Conservation (phyloP, 768 basidiomycete species). For the Lentinula guzmanii region DNA sequence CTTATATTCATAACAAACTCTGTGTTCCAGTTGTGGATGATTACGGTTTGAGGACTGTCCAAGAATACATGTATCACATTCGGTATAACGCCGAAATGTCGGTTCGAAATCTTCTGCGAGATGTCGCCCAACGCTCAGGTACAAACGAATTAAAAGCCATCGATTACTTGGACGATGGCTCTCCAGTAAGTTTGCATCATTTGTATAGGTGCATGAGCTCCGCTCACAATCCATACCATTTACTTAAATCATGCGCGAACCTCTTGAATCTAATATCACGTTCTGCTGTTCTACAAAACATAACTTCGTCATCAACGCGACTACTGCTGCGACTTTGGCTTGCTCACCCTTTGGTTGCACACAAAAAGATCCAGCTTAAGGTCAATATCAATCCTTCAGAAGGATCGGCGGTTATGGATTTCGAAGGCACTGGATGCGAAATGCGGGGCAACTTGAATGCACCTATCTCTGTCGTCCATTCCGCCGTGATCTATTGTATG, state of each 20-base stretch:
- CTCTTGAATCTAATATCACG: neutral
- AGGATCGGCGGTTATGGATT: slow-evolving; percentile 83
- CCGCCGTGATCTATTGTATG: slow-evolving; percentile 87
- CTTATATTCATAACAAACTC: slow-evolving; percentile 5
- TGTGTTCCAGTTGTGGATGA: slow-evolving; percentile 67
- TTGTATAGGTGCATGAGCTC: neutral
- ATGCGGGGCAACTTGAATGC: slow-evolving; percentile 82
- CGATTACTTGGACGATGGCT: slow-evolving; percentile 87
- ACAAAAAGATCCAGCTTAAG: slow-evolving; percentile 56
- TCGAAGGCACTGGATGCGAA: slow-evolving; percentile 77
- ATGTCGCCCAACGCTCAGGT: slow-evolving; percentile 67
- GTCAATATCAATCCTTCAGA: slow-evolving; percentile 70
- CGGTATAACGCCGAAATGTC: slow-evolving; percentile 82
- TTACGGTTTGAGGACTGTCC: slow-evolving; percentile 80
- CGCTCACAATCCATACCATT: neutral
- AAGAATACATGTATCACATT: slow-evolving; percentile 92
- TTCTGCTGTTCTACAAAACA: neutral
- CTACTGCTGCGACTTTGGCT: neutral
- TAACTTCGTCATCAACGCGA: neutral
- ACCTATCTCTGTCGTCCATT: slow-evolving; percentile 82
- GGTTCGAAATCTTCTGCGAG: slow-evolving; percentile 75
- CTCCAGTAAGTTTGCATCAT: slow-evolving; percentile 48
- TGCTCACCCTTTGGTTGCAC: neutral
- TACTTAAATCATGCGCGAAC: neutral
- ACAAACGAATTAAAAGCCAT: slow-evolving; percentile 59